Evolutionary conservation across 2,329 filamentous ascomycete genomes (phyloP).

Genomic region (Anthostomella pinea): DNA sequence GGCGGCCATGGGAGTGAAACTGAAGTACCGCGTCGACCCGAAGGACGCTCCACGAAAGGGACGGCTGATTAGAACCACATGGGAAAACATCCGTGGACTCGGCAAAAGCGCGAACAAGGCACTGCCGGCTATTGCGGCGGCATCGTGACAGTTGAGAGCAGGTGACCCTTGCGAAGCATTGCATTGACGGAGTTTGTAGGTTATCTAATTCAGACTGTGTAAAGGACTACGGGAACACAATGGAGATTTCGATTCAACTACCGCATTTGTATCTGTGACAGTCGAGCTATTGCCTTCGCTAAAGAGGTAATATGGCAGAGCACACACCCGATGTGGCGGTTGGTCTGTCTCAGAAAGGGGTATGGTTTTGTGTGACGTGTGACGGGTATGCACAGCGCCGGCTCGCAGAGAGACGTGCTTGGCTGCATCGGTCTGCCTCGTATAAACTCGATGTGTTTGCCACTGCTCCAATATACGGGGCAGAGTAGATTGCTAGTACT

Average conservation of each 20-base stretch:
- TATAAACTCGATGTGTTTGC: background rate
- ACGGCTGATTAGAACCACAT: slow-evolving; percentile 38
- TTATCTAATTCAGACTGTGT: too few species aligned
- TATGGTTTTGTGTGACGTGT: slow-evolving; percentile 1
- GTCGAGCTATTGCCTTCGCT: slow-evolving; percentile 5
- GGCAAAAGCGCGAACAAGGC: slow-evolving; percentile 22
- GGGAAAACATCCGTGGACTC: slow-evolving; percentile 32
- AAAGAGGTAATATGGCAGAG: slow-evolving; percentile 4
- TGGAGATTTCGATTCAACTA: background rate
- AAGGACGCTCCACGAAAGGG: slow-evolving; percentile 64
- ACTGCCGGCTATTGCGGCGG: slow-evolving; percentile 23
- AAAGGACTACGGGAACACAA: too few species aligned
- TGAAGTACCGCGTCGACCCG: slow-evolving; percentile 71
- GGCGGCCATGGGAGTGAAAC: slow-evolving; percentile 91
- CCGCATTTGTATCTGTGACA: background rate
- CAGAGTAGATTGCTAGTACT: background rate
- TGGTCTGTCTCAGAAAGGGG: slow-evolving; percentile 7
- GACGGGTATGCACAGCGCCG: slow-evolving; percentile 11
- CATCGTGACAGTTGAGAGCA: slow-evolving; percentile 20
- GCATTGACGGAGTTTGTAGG: too few species aligned
- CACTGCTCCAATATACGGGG: background rate
- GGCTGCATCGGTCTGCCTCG: background rate
- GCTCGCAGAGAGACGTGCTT: background rate
- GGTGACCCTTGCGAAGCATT: too few species aligned
- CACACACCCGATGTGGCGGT: slow-evolving; percentile 12